Evolutionary conservation across 2,329 filamentous ascomycete species (phyloP).

Genomic region (Intubia oerlemansii): DNA sequence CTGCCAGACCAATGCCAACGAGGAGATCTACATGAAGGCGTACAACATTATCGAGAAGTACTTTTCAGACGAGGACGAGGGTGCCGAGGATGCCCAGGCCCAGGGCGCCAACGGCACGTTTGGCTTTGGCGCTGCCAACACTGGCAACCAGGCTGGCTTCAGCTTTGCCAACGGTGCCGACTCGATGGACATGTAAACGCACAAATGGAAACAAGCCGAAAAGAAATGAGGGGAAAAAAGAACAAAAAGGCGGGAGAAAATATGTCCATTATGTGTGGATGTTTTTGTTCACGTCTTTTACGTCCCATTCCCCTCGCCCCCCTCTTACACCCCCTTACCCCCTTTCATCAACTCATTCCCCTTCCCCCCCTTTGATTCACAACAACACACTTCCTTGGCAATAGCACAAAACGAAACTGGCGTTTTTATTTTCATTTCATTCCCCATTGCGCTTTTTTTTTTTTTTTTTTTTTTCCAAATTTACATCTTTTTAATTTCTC

Average conservation of each 20-base stretch:
- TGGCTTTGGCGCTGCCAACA: slow-evolving; percentile 48
- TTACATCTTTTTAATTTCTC: not conserved
- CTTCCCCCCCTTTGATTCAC: slow-evolving; percentile 1
- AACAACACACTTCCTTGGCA: not conserved
- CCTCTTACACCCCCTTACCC: not conserved
- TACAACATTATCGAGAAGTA: slow-evolving; percentile 99
- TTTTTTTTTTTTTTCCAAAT: not conserved
- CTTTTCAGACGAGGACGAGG: slow-evolving; percentile 96
- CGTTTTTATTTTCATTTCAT: slow-evolving; percentile 6
- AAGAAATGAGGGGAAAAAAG: no score
- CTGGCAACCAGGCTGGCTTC: slow-evolving; percentile 54
- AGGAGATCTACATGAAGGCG: slow-evolving; percentile 99
- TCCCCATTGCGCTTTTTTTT: not conserved
- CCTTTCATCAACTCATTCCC: not conserved
- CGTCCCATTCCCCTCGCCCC: no score
- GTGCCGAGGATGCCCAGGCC: slow-evolving; percentile 60
- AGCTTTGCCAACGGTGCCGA: slow-evolving; percentile 65
- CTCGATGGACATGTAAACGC: slow-evolving; percentile 41
- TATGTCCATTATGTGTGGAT: no score
- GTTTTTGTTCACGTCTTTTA: no score
- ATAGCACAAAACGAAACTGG: slow-evolving; percentile 6
- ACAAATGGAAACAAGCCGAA: not conserved
- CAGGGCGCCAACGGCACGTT: slow-evolving; percentile 53
- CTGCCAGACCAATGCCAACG: slow-evolving; percentile 99
- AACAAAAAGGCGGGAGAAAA: no score